phyloP scores from a whole-genome alignment of 2,329 filamentous ascomycete species.

The Pseudogymnoascus sp. region DNA sequence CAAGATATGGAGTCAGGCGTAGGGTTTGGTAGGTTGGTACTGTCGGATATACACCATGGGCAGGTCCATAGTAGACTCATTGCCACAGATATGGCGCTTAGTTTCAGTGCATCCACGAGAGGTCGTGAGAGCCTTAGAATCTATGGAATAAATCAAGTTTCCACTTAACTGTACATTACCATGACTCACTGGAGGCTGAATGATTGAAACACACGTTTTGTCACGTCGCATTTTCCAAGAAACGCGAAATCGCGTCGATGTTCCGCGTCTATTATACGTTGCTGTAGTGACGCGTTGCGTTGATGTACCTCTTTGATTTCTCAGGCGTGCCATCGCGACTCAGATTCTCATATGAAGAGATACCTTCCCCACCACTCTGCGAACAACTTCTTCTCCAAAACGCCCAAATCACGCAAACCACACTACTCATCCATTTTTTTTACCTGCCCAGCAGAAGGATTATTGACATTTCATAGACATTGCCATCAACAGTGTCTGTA shows the following conservation, averaged over 20 bases:
- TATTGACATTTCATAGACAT: background rate
- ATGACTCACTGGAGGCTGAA: slow-evolving; percentile 1
- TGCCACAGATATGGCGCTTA: slow-evolving; percentile 1
- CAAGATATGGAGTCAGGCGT: slow-evolving; percentile 1
- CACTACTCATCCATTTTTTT: background rate
- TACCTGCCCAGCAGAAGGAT: background rate
- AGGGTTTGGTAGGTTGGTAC: slow-evolving; percentile 2
- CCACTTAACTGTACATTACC: background rate
- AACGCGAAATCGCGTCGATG: background rate
- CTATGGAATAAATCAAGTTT: background rate
- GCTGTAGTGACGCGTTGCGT: slow-evolving; percentile 6
- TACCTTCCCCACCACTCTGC: background rate
- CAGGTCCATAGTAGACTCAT: background rate
- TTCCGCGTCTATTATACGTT: slow-evolving; percentile 6
- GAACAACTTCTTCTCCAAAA: background rate
- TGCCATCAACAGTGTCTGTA: background rate
- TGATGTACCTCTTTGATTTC: background rate
- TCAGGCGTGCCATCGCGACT: background rate
- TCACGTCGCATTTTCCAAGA: background rate
- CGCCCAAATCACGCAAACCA: background rate
- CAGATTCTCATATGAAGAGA: slow-evolving; percentile 5
- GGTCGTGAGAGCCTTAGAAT: background rate
- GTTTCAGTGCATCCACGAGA: background rate
- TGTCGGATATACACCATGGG: background rate
- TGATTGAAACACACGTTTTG: slow-evolving; percentile 3